Evolutionary conservation across 805 yeast genomes (phyloP), one percentile per base, ranked within the genome.

Genomic region (Naumovozyma dairenensis): DNA sequence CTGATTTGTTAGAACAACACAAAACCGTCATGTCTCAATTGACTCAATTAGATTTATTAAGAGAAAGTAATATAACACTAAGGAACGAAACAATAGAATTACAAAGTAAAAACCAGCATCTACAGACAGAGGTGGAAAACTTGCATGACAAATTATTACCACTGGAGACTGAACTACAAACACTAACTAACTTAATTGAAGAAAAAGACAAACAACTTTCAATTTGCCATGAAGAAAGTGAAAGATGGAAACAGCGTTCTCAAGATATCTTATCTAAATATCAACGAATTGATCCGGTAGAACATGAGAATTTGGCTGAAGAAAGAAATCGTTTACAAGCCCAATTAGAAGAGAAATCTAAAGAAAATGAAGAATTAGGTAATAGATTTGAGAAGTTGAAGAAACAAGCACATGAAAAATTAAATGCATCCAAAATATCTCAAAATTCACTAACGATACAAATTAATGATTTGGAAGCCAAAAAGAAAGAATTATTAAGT

Each of bases 31-130:
- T 67, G 36, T 65, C 66, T 31, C 78, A 76, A 45, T 59, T 78
- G 33, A 69, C 75, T 36, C 80, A 79, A 42, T 53, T 80, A 52
- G 74, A 72, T 44, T 60, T 79, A 17, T 55, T 80, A 35, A 65
- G 81, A 33, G 89, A 80, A 53, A 77, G 84, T 45, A 80, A 80
- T 45, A 59, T 66, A 6, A 71, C 82, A 2, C 62, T 80, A 42
- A 66, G 87, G 32, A 62, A 63, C 35, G 83, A 77, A 34, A 58
- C 65, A 35, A 51, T 54, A 16, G 39, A 48, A 4, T 55, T 55
- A 27, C 37, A 51, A 16, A 43, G 48, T 12, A 57, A 51, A 33
- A 57, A 63, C 10, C 44, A 48, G 26, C 53, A 52, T 5, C 60
- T 78, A 25, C 72, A 73, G 45, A 31, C 39, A 2, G 57, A 67